Evolutionary conservation across 306 rosid species (phyloP), one percentile per base, ranked within the genome.

Genomic region (Erythrophleum fordii): DNA sequence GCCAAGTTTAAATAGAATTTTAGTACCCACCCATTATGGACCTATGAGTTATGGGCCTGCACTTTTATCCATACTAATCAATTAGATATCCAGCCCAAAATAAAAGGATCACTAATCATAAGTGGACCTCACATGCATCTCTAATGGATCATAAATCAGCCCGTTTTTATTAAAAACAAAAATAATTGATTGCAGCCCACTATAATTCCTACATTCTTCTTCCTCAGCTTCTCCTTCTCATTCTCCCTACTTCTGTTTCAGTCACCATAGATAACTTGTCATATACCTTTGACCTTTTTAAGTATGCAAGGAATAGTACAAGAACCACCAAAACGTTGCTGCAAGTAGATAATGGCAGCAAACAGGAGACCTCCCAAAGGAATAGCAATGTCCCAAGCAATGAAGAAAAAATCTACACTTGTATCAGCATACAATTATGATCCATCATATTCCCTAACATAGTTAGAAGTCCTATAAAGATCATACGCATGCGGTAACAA

Each of bases 311-410:
- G 87, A 44, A 87, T 55, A 80, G 89, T 35, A 83, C 45, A 84
- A 31, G 45, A 79, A 55, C 88, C 84, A 34, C 92, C 89, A 75
- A 88, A 87, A 73, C 70, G 34, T 78, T 91, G 92, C 88, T n/a
- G 97, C 81, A 89, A 73, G 89, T 26, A 80, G 25, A 87, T 56
- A 7, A 87, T 59, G 35, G 25, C 14, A 6, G 84, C 87, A 66
- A 90, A 80, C 11, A 83, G 22, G 6, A 83, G 17, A 69, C 79
- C 44, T 3, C 64, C 78, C 14, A 49, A 48, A 67, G 83, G 64
- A 52, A 83, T 77, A 18, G 79, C 48, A n/a, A 78, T 72, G 77
- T 86, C 83, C 86, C 86, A 86, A 79, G 83, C 69, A 70, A 56
- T 72, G 29, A 82, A 83, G 60, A 66, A 78, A 5, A 72, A 78